These are phyloP conservation scores for Sporothrix dimorphospora DNA, from an alignment of 2,329 filamentous ascomycete species.

Conservation along the genomic window DNA sequence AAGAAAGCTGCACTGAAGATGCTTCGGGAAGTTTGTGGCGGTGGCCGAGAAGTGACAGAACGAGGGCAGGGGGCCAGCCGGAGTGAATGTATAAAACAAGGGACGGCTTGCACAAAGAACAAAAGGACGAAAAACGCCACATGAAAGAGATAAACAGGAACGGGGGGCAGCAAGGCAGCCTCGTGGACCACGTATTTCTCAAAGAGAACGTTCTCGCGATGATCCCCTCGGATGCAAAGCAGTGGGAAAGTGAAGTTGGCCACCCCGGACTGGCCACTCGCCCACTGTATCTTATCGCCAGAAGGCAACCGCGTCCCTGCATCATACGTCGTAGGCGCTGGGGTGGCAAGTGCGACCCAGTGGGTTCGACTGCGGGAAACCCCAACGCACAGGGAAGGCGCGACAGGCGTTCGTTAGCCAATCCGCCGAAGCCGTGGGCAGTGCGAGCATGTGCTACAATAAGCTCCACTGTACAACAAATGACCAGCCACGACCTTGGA, in stretches of 20 bases:
- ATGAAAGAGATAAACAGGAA: background rate
- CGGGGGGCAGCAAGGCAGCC: constrained; percentile 22
- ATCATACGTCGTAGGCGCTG: no score
- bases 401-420: background rate
- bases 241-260: constrained; percentile 14
- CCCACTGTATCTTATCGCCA: background rate
- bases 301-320: constrained; percentile 17
- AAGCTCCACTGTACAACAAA: background rate
- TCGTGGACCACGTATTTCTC: background rate
- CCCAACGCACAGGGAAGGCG: background rate
- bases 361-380: background rate
- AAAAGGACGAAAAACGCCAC: background rate
- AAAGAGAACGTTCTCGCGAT: background rate
- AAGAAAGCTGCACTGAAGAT: background rate
- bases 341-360: constrained; percentile 19
- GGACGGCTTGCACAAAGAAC: constrained; percentile 9
- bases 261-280: background rate
- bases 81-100: constrained; percentile 5
- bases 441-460: background rate
- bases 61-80: background rate
- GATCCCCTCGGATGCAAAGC: background rate
- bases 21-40: background rate
- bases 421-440: background rate
- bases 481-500: background rate
- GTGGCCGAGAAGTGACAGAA: background rate